Evolutionary conservation across 768 basidiomycete species (phyloP).

Genomic region (Mycena polygramma): DNA sequence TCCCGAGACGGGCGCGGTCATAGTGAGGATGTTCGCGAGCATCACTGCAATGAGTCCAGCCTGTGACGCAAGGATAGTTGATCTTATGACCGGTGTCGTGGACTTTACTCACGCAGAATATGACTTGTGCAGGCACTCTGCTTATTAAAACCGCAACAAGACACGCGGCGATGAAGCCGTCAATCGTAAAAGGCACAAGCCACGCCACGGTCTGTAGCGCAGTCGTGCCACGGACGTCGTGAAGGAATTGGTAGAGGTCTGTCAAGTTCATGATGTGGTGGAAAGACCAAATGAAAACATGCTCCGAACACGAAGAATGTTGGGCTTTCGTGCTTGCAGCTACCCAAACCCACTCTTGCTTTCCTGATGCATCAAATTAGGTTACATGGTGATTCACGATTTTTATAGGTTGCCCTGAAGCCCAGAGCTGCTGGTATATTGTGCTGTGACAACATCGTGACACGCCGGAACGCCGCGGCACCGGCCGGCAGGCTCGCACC

Average conservation of each 20-base stretch:
- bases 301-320: no score
- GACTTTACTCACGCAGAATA: conserved; percentile 7
- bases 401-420: no score
- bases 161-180: conserved; percentile 22
- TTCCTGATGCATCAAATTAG: no score
- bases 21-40: conserved; percentile 14
- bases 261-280: no score
- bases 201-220: conserved; percentile 12
- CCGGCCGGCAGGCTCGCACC: no score
- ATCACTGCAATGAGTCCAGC: conserved; percentile 6
- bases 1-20: conserved; percentile 10
- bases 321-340: no score
- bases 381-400: no score
- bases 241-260: conserved; percentile 18
- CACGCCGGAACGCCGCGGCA: no score
- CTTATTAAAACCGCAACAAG: conserved; percentile 18
- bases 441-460: no score
- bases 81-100: background rate
- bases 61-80: background rate
- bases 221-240: conserved; percentile 11
- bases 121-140: conserved; percentile 15
- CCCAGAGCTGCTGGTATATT: no score
- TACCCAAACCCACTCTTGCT: no score
- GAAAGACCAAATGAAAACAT: no score
- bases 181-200: conserved; percentile 17